A percentile compares a stretch with the other conserved stretches of the same genome.
These are phyloP conservation scores for Cafeteria roenbergensis DNA, from an alignment of 108 stramenopile species.

Conservation along the genomic window DNA sequence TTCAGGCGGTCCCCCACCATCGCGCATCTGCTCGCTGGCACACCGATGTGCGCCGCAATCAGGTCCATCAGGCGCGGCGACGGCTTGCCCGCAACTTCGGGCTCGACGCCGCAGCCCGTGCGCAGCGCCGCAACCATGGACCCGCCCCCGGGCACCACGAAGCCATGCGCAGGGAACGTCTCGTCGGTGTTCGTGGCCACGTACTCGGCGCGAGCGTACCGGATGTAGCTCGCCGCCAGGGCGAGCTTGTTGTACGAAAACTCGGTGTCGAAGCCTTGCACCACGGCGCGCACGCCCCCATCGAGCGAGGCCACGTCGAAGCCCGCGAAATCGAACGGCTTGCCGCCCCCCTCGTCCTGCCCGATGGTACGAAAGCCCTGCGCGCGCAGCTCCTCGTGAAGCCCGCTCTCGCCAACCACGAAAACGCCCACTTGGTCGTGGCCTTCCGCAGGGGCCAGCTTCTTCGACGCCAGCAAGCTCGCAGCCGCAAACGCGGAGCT, in stretches of 20 bases:
- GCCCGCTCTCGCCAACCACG: slow-evolving; percentile 53
- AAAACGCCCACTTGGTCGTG: too few species aligned
- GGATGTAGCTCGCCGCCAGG: slow-evolving; percentile 54
- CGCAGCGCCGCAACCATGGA: background rate
- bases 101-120: background rate
- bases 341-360: slow-evolving; percentile 15
- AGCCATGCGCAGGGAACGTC: slow-evolving; percentile 13
- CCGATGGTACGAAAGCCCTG: slow-evolving; percentile 45
- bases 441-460: too few species aligned
- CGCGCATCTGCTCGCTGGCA: too few species aligned
- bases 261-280: slow-evolving; percentile 57
- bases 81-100: slow-evolving; percentile 65
- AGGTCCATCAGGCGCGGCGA: slow-evolving; percentile 26
- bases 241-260: slow-evolving; percentile 62
- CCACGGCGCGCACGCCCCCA: slow-evolving; percentile 46
- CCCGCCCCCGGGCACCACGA: background rate
- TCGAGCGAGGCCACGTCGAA: slow-evolving; percentile 12
- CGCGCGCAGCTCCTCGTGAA: slow-evolving; percentile 50
- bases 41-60: slow-evolving; percentile 41
- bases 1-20: slow-evolving; percentile 76
- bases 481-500: slow-evolving; percentile 54
- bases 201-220: slow-evolving; percentile 53
- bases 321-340: background rate
- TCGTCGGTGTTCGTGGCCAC: slow-evolving; percentile 67
- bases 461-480: slow-evolving; percentile 32